Conservation (phyloP, 1,284 basidiomycete genomes). For the Cutaneotrichosporon sp. region DNA sequence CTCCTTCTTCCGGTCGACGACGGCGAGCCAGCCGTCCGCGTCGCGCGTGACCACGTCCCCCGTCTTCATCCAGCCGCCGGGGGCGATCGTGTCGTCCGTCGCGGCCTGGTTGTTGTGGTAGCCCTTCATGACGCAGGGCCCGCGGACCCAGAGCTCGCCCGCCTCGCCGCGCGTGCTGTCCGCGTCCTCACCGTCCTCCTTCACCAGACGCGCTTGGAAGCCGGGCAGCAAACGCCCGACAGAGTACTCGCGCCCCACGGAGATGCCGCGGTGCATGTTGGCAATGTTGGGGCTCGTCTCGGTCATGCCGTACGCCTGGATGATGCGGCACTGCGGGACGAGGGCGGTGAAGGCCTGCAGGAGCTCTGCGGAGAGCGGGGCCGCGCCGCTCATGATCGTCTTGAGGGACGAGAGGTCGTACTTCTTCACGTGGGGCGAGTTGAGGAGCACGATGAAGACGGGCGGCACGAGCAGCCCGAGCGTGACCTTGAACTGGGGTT, state of each 20-base stretch:
- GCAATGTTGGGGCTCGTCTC: constrained; percentile 55
- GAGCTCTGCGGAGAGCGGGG: constrained; percentile 64
- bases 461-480: constrained; percentile 75
- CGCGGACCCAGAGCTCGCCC: constrained; percentile 79
- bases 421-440: constrained; percentile 62
- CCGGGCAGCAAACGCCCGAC: constrained; percentile 75
- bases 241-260: constrained; percentile 18
- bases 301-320: constrained; percentile 54
- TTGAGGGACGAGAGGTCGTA: constrained; percentile 68
- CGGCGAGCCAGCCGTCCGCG: constrained; percentile 60
- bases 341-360: constrained; percentile 27
- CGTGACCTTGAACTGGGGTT: constrained; percentile 62
- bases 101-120: constrained; percentile 19
- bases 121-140: constrained; percentile 60
- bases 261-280: constrained; percentile 11
- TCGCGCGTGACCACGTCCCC: constrained; percentile 71
- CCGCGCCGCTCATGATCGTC: constrained; percentile 73
- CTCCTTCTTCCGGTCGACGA: constrained; percentile 64
- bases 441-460: constrained; percentile 62
- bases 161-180: constrained; percentile 57
- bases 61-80: constrained; percentile 73
- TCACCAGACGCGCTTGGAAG: constrained; percentile 71
- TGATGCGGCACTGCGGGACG: constrained; percentile 28
- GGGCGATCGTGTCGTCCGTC: constrained; percentile 21
- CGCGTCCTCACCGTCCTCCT: constrained; percentile 47